phyloP scores from a whole-genome alignment of 768 basidiomycete species.

The Chalciporus piperatus region DNA sequence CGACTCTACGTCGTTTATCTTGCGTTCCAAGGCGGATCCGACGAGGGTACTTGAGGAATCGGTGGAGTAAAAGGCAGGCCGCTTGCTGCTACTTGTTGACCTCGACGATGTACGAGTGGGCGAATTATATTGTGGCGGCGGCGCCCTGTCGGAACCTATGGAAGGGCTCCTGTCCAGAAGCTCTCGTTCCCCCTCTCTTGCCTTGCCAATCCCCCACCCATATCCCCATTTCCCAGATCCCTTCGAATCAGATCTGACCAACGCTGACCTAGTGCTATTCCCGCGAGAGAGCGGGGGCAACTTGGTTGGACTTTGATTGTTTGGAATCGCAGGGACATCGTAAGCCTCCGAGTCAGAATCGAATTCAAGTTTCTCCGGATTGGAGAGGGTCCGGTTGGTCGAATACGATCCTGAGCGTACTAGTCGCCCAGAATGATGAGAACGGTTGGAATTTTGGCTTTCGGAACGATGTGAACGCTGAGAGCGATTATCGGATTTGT shows the following conservation, averaged over 20 bases:
- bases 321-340: slow-evolving; percentile 33
- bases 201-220: slow-evolving; percentile 65
- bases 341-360: slow-evolving; percentile 62
- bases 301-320: slow-evolving; percentile 41
- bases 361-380: slow-evolving; percentile 51
- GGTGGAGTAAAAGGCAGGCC: slow-evolving; percentile 46
- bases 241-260: slow-evolving; percentile 56
- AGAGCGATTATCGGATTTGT: slow-evolving; percentile 26
- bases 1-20: slow-evolving; percentile 61
- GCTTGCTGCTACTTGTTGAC: slow-evolving; percentile 37
- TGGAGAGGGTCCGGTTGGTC: slow-evolving; percentile 38
- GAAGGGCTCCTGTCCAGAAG: slow-evolving; percentile 33
- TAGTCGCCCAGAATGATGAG: slow-evolving; percentile 26
- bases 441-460: slow-evolving; percentile 18
- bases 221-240: slow-evolving; percentile 64
- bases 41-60: slow-evolving; percentile 73
- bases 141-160: slow-evolving; percentile 39
- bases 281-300: slow-evolving; percentile 40
- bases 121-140: slow-evolving; percentile 28
- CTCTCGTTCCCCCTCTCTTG: slow-evolving; percentile 42
- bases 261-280: slow-evolving; percentile 36
- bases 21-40: slow-evolving; percentile 70
- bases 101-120: slow-evolving; percentile 38
- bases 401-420: slow-evolving; percentile 45
- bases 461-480: slow-evolving; percentile 29